Evolutionary conservation across 306 rosid genomes (phyloP).

Genomic region (Rosa rugosa): DNA sequence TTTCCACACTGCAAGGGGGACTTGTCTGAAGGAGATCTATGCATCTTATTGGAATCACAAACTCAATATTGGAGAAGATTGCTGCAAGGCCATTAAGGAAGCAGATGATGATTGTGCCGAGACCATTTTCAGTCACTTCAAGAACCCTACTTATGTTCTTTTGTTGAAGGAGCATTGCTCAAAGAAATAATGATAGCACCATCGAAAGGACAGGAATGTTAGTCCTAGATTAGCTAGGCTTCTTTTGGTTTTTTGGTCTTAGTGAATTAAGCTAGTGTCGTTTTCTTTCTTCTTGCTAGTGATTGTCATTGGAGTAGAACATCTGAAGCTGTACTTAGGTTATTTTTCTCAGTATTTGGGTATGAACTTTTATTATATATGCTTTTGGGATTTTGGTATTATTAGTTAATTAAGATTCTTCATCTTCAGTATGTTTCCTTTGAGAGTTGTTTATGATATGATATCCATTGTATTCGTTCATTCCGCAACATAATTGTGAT

Average conservation of each 20-base stretch:
- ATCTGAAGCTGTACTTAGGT: no score
- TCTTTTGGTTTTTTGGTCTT: background rate
- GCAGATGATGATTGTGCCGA: slow-evolving; percentile 3
- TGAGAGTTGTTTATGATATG: no score
- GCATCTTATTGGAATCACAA: background rate
- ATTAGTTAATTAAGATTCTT: no score
- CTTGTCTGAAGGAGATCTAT: background rate
- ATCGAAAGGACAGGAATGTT: background rate
- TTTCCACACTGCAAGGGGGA: background rate
- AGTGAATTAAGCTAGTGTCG: no score
- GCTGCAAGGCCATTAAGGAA: background rate
- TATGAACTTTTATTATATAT: no score
- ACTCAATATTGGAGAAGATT: background rate
- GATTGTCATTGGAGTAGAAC: no score
- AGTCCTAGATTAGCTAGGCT: background rate
- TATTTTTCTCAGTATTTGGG: no score
- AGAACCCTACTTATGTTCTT: background rate
- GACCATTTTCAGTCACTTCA: background rate
- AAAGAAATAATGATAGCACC: background rate
- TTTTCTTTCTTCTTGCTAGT: no score
- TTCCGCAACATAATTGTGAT: no score
- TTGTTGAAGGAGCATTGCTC: background rate
- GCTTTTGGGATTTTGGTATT: no score
- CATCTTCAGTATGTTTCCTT: no score
- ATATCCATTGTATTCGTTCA: no score